A percentile compares a stretch with the other conserved stretches of the same genome.
phyloP scores from a whole-genome alignment of 148 eudicot species.

The Spergularia bocconei region DNA sequence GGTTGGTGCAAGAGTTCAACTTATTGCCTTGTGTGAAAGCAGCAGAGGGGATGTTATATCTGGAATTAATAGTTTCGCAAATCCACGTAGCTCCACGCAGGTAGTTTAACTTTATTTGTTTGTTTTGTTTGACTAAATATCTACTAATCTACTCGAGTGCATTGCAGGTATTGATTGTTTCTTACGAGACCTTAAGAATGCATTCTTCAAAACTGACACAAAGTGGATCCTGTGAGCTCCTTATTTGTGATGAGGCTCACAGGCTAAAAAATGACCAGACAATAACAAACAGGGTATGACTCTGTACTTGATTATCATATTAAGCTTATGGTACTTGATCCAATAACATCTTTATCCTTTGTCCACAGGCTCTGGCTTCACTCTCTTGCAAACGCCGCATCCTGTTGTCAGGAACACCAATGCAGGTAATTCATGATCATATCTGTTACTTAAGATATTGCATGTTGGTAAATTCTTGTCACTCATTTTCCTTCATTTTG shows the following conservation, averaged over 20 bases:
- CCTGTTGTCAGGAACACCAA: conserved; percentile 91
- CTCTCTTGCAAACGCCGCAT: conserved; percentile 91
- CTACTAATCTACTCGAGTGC: conserved; percentile 20
- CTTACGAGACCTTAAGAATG: conserved; percentile 96
- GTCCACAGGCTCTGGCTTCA: conserved; percentile 79
- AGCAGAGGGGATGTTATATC: conserved; percentile 75
- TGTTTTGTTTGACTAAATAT: conserved; percentile 13
- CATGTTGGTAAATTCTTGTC: not conserved
- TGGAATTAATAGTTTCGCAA: conserved; percentile 66
- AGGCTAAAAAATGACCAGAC: conserved; percentile 98
- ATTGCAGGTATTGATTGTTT: conserved; percentile 85
- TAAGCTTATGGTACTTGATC: not conserved
- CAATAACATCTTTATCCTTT: conserved; percentile 13
- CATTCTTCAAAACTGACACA: conserved; percentile 72
- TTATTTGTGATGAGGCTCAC: conserved; percentile 99
- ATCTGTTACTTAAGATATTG: conserved; percentile 8
- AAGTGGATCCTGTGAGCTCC: conserved; percentile 86
- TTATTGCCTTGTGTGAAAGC: conserved; percentile 94
- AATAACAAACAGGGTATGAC: conserved; percentile 83
- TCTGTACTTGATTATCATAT: not conserved
- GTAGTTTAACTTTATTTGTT: conserved; percentile 30
- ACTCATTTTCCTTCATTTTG: conserved; percentile 7
- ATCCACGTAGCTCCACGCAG: conserved; percentile 58
- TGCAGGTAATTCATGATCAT: conserved; percentile 67
- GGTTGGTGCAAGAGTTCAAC: conserved; percentile 84